Evolutionary conservation across 768 basidiomycete genomes (phyloP), one percentile per base, ranked within the genome.

Genomic region (Wakefieldia striispora): DNA sequence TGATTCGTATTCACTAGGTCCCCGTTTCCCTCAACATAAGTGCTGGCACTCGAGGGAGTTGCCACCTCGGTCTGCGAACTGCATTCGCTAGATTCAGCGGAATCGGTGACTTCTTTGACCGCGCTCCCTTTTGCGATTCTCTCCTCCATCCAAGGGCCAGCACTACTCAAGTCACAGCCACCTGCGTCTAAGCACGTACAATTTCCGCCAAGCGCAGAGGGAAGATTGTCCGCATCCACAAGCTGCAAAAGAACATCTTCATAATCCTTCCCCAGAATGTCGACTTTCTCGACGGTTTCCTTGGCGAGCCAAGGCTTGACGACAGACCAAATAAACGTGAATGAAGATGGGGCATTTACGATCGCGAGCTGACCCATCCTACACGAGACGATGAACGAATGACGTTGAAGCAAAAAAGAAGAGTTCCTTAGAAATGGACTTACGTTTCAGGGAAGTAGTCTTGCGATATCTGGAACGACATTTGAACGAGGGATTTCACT

Each of bases 381-480:
- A 53, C 20, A 17, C 36, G 11, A 27, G 6, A 17, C 36, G 11
- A 27, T 5, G 21, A 43, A 46, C 20, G n/a, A 35, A 36, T 49
- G 12, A 51, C 29, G 11, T 13, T 33, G 29, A 17, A 24, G 11
- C 20, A 16, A 19, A 4, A 41, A 39, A 23, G 5, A 31, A 43
- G 6, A 9, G 34, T 6, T 16, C 16, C 6, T n/a, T 19, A 12
- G 6, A 16, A 21, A 19, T 37, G n/a, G 21, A 61, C 79, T 45
- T 61, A 88, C 86, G 83, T 83, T 62, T 90, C 87, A 1, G 87
- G 87, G 54, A 76, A 89, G 66, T 86, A 89, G 57, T 87, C 84
- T 65, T 89, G 87, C 2, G 86, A 88, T 47, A 89, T 73, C 56
- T 88, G 85, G 63, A 89, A 86, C 7, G 82, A 80, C 43, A 65